Evolutionary conservation across 2,329 filamentous ascomycete species (phyloP).

Genomic region (Nemania sp.): DNA sequence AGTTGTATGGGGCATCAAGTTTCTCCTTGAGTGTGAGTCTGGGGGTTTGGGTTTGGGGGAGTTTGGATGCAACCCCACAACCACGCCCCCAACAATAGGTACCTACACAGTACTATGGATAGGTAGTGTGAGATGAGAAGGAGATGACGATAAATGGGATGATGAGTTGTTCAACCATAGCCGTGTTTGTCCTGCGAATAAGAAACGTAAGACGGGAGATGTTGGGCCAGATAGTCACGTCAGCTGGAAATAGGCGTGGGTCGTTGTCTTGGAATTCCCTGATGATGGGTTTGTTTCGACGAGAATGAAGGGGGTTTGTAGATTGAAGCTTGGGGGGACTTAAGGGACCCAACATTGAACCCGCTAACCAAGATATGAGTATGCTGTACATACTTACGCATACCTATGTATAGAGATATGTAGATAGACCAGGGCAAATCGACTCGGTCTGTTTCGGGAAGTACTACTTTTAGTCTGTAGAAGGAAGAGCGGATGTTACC

Average conservation of each 20-base stretch:
- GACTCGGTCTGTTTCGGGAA: slow-evolving; percentile 32
- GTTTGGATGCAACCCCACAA: slow-evolving; percentile 31
- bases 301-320: slow-evolving; percentile 11
- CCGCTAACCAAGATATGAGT: too few species aligned
- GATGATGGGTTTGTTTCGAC: slow-evolving; percentile 20
- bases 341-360: not conserved
- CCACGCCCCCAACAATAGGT: slow-evolving; percentile 28
- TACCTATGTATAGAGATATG: too few species aligned
- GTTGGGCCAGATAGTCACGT: slow-evolving; percentile 11
- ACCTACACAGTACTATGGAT: not conserved
- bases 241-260: slow-evolving; percentile 27
- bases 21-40: slow-evolving; percentile 34
- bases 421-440: slow-evolving; percentile 6
- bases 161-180: slow-evolving; percentile 34
- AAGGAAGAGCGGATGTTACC: slow-evolving; percentile 28
- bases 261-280: slow-evolving; percentile 16
- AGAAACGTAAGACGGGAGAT: slow-evolving; percentile 27
- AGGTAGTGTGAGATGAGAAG: not conserved
- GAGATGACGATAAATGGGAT: not conserved
- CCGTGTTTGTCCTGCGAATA: slow-evolving; percentile 26
- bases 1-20: slow-evolving; percentile 14
- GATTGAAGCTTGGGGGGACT: slow-evolving; percentile 11
- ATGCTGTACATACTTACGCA: too few species aligned
- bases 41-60: slow-evolving; percentile 17
- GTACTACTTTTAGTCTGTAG: not conserved